Base-by-base conservation (phyloP, 805 yeast species). In the Zygoascus biomembranicola region DNA sequence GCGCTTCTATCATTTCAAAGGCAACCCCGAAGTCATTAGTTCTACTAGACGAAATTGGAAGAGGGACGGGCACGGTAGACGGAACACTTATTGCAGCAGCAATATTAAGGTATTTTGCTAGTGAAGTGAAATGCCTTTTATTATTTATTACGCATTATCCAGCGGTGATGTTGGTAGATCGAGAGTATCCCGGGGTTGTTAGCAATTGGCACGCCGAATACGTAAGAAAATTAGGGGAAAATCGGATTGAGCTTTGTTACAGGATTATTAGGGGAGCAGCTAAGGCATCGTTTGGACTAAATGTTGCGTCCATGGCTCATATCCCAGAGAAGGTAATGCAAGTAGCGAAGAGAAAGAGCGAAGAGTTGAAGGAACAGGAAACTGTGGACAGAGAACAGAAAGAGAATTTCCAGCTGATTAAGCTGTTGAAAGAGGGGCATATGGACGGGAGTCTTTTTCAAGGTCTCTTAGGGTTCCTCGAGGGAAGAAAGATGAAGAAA, bases 91-190 rank as follows among this genome's bases (percentile, higher is more conserved):
- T 90, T 32, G 95, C 96, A 0, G 79, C 81, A 64, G 73, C 95
- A 0, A 80, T 90, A 1, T 69, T 90, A 52, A 73, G 78, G 52
- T 82, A 85, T 59, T 76, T 86, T 56, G 66, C 79, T 2, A 58
- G 63, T 2, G 68, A 68, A 4, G 58, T 67, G 3, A 63, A 70
- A 20, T 84, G 90, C 0, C 70, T 86, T 53, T 77, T 85, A 0
- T 69, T 90, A 43, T 90, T 89, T 67, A 86, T 90, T 37, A 90
- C 97, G 0, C 97, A 90, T 67, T 90, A 82, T 61, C 90, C 90
- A 5, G 74, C 79, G 18, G 69, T 90, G 43, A 77, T 82, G 53
- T 69, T 72, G 18, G 73, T 85, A 39, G 80, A 78, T 42, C 59
- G 68, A 2, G 64, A 64, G 31, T 73, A 69, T 55, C 70, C 70